Conservation (phyloP, 2,329 filamentous ascomycete genomes). For the Elsinoe arachidis region DNA sequence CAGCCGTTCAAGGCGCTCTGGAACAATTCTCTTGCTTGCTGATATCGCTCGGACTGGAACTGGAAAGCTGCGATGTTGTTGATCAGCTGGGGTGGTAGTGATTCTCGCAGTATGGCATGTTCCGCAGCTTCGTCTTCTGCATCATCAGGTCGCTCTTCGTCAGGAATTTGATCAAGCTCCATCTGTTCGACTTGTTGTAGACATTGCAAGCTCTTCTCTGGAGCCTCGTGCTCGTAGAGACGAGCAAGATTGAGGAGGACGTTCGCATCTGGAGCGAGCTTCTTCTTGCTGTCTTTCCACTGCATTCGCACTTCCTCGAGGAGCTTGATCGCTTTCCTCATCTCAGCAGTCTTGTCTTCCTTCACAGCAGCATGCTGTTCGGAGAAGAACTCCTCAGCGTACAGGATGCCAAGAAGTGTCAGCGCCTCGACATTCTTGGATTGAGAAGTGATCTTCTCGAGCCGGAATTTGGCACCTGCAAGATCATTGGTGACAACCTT, state of each 20-base stretch:
- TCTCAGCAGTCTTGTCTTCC: constrained; percentile 79
- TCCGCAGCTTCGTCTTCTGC: constrained; percentile 29
- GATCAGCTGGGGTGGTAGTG: constrained; percentile 78
- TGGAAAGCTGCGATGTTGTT: constrained; percentile 98
- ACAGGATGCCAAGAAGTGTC: constrained; percentile 81
- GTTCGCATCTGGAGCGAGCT: constrained; percentile 68
- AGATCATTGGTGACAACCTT: constrained; percentile 75
- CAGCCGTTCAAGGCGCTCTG: constrained; percentile 86
- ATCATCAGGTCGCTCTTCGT: constrained; percentile 53
- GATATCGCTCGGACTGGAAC: constrained; percentile 76
- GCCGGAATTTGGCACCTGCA: constrained; percentile 81
- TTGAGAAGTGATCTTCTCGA: constrained; percentile 90
- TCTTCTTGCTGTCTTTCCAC: constrained; percentile 91
- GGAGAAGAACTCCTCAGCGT: constrained; percentile 87
- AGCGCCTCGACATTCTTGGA: constrained; percentile 79
- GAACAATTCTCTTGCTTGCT: constrained; percentile 75
- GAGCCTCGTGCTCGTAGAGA: constrained; percentile 75
- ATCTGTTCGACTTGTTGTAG: constrained; percentile 86
- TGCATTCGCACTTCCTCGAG: constrained; percentile 75
- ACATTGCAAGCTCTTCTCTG: constrained; percentile 87
- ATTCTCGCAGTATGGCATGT: constrained; percentile 56
- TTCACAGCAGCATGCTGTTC: constrained; percentile 62
- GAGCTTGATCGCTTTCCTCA: constrained; percentile 76
- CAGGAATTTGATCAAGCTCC: constrained; percentile 68
- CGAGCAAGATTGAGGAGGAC: constrained; percentile 87